Evolutionary conservation across 164 flowering plant species (phyloP).

Genomic region (Vitis vinifera): DNA sequence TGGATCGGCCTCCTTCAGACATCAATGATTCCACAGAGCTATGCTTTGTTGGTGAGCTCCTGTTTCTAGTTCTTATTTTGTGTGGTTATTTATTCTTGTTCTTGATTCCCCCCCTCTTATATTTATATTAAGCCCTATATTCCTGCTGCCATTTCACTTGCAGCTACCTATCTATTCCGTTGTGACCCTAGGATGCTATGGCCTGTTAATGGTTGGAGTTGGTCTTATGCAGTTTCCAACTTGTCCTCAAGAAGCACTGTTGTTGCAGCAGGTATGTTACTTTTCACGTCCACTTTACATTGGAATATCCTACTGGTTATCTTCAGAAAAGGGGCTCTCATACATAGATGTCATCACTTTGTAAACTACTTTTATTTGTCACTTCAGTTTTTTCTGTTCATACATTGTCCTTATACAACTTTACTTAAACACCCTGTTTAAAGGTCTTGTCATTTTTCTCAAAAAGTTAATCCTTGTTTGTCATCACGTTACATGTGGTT

Average conservation of each 20-base stretch:
- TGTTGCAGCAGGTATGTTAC: slow-evolving; percentile 64
- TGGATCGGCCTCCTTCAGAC: slow-evolving; percentile 77
- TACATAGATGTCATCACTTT: too few relatives aligned
- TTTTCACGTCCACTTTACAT: not conserved
- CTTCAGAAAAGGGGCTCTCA: too few relatives aligned
- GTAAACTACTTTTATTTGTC: too few relatives aligned
- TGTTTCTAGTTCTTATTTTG: not conserved
- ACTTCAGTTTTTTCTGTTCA: too few relatives aligned
- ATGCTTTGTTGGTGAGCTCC: slow-evolving; percentile 78
- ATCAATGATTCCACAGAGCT: slow-evolving; percentile 55
- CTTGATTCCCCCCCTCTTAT: not conserved
- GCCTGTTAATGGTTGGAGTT: slow-evolving; percentile 88
- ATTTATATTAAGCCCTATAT: not conserved
- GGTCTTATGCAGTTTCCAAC: slow-evolving; percentile 69
- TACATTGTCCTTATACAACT: too few relatives aligned
- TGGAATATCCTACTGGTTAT: not conserved
- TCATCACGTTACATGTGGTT: too few relatives aligned
- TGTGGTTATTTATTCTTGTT: not conserved
- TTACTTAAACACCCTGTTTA: too few relatives aligned
- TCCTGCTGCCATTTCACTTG: slow-evolving; percentile 8
- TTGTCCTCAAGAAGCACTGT: slow-evolving; percentile 80
- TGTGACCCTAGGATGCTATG: slow-evolving; percentile 87
- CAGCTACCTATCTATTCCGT: slow-evolving; percentile 84
- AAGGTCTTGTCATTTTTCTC: too few relatives aligned
- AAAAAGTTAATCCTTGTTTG: too few relatives aligned